phyloP scores from a whole-genome alignment of 305 asterid genomes.

The Rubia balearica region DNA sequence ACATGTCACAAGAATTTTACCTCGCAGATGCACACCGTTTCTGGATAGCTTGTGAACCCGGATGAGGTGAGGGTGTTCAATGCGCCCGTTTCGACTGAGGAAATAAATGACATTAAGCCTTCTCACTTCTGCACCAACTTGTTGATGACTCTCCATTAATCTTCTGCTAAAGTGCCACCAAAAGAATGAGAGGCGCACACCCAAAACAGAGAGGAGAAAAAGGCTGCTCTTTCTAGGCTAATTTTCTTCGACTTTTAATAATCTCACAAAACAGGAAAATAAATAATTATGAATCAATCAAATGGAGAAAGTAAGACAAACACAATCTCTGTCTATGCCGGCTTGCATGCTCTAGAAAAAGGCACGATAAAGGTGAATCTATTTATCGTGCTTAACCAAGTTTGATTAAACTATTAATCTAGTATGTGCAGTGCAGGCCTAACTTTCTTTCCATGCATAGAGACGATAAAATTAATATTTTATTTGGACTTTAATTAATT shows the following conservation, averaged over 20 bases:
- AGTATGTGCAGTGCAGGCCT: too few relatives aligned
- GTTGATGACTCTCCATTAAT: conserved; percentile 55
- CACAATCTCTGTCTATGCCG: conserved; percentile 45
- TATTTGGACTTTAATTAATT: conserved; percentile 14
- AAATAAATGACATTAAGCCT: conserved; percentile 72
- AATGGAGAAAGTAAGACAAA: conserved; percentile 33
- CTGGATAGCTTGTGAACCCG: conserved; percentile 68
- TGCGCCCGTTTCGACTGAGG: conserved; percentile 65
- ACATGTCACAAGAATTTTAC: conserved; percentile 20
- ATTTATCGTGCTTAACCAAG: conserved; percentile 31
- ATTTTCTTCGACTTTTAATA: conserved; percentile 10
- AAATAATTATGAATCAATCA: conserved; percentile 1
- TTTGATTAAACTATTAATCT: conserved; percentile 15
- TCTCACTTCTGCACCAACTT: conserved; percentile 60
- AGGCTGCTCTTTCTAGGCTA: conserved; percentile 35
- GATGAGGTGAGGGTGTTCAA: conserved; percentile 88
- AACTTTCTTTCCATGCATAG: conserved; percentile 11
- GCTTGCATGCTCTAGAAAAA: conserved; percentile 34
- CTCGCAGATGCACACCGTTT: conserved; percentile 74
- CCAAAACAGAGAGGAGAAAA: conserved; percentile 9
- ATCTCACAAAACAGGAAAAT: conserved; percentile 17
- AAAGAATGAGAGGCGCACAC: not conserved
- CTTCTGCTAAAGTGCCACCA: conserved; percentile 30
- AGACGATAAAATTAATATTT: conserved; percentile 24
- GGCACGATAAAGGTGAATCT: conserved; percentile 22